Base-by-base conservation (phyloP, 345 rosid species). In the Rubroshorea leprosula region DNA sequence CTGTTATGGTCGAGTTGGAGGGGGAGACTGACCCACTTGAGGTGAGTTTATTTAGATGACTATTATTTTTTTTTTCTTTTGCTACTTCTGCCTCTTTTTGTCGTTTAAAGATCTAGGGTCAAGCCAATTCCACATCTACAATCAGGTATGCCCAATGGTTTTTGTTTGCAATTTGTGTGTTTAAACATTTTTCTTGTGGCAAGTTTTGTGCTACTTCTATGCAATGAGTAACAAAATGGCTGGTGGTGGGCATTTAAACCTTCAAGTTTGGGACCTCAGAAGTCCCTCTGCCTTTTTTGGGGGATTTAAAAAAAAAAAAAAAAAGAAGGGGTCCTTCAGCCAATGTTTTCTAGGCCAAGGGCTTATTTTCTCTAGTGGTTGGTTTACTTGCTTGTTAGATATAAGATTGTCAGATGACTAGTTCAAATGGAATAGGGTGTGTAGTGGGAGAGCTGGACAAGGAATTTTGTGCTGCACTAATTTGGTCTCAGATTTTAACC, bases 1-100 rank as follows among this genome's bases (percentile, higher is more conserved):
- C 97, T 16, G 87, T 89, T 15, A 92, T 86, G 93, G 98, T 89
- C 24, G 83, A 84, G 82, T 71, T 92, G 68, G 93, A 92, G 73
- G 91, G 94, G 0, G 95, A 89, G 71, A 86, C 89, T 25, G 96
- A 89, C 49, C 93, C 95, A 4, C 89, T 89, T 9, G 95, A 86
- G 95, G 89, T 91, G 59, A 29, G 43, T 16, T 39, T 58, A 6
- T 41, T 58, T 17, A 31, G 2, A 18, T 54, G 19, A 12, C 13
- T 22, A 16, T 4, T 49, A 16, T 49, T 19, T 6, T 39, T 17
- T 9, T 1, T 14, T 12, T 25, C 38, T 12, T 25, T 18, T 35
- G 12, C 41, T 35, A 29, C 35, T 29, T 29, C 9, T 29, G 35
- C 35, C 35, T 29, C 35, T 29, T 29, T 29, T 29, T 9, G 9